Percentiles rank a stretch among this genome's conserved stretches.
These are phyloP conservation scores for Tillandsia leiboldiana DNA, from an alignment of 176 grass and related monocot species.

Conservation along the genomic window DNA sequence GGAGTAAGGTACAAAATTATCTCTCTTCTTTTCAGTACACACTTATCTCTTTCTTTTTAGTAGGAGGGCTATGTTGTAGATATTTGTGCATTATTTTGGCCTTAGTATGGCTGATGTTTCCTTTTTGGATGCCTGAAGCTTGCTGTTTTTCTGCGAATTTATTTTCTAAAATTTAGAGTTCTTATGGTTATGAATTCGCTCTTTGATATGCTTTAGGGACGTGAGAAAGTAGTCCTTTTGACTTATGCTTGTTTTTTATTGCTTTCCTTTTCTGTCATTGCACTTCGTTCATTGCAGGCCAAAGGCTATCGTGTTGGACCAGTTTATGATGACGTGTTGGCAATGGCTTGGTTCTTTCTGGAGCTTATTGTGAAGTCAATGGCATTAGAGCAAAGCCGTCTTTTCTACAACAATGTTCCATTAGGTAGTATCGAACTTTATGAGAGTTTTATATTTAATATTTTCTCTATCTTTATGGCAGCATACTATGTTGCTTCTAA, in stretches of 20 bases:
- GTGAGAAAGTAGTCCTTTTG: too few relatives aligned
- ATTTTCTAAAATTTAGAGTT: neutral
- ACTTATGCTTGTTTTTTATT: too few relatives aligned
- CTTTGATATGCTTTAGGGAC: neutral
- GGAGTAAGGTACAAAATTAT: slow-evolving; percentile 65
- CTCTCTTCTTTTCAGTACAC: too few relatives aligned
- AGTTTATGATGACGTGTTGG: slow-evolving; percentile 99
- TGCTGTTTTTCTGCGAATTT: too few relatives aligned
- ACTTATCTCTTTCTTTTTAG: too few relatives aligned
- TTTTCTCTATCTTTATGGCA: neutral
- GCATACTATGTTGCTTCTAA: neutral
- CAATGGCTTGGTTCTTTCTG: slow-evolving; percentile 99
- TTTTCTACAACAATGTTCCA: slow-evolving; percentile 88
- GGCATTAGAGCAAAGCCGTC: slow-evolving; percentile 86
- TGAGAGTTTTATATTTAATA: slow-evolving; percentile 7
- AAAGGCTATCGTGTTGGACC: slow-evolving; percentile 99
- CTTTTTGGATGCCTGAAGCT: neutral
- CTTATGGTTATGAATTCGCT: neutral
- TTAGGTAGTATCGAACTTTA: slow-evolving; percentile 40
- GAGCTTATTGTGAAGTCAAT: slow-evolving; percentile 99
- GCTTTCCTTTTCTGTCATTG: too few relatives aligned
- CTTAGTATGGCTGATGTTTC: neutral
- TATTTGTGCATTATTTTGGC: too few relatives aligned
- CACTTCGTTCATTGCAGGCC: slow-evolving; percentile 35
- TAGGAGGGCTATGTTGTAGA: too few relatives aligned